Evolutionary conservation across 352 stramenopile genomes (phyloP).

Genomic region (Aphanomyces stellatus): DNA sequence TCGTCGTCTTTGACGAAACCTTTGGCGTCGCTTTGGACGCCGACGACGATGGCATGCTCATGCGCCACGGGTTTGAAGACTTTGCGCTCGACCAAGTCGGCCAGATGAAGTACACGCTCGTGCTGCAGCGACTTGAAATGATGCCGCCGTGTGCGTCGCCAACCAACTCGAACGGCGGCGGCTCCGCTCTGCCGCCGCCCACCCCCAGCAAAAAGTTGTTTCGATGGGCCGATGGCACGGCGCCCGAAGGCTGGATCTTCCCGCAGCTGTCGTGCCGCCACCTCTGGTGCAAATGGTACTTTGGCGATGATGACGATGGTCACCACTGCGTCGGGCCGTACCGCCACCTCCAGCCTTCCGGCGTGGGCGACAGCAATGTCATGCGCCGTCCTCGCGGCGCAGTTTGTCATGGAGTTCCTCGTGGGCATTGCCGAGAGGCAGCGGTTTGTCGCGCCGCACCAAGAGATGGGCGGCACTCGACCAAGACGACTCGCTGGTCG

Average conservation of each 20-base stretch:
- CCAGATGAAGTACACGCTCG: neutral
- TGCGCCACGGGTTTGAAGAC: neutral
- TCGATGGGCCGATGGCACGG: neutral
- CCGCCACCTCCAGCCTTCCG: neutral
- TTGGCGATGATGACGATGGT: neutral
- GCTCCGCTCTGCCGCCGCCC: too few relatives aligned
- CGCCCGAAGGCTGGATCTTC: neutral
- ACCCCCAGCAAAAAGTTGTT: too few relatives aligned
- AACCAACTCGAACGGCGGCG: too few relatives aligned
- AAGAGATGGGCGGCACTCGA: too few relatives aligned
- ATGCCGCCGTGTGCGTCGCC: neutral
- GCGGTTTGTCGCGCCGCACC: too few relatives aligned
- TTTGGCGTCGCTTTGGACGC: neutral
- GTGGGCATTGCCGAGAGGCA: too few relatives aligned
- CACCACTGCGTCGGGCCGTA: neutral
- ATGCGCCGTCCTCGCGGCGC: too few relatives aligned
- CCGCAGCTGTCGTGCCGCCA: neutral
- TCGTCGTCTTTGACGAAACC: neutral
- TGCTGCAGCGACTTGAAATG: neutral
- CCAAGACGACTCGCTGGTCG: too few relatives aligned
- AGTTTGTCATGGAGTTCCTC: too few relatives aligned
- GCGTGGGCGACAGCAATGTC: too few relatives aligned
- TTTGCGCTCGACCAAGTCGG: neutral
- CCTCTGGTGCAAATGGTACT: neutral
- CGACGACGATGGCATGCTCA: neutral